A percentile compares a stretch with the other conserved stretches of the same genome.
These are phyloP conservation scores for Metahyphopichia silvanorum DNA, from an alignment of 805 yeast genomes.

Conservation along the genomic window DNA sequence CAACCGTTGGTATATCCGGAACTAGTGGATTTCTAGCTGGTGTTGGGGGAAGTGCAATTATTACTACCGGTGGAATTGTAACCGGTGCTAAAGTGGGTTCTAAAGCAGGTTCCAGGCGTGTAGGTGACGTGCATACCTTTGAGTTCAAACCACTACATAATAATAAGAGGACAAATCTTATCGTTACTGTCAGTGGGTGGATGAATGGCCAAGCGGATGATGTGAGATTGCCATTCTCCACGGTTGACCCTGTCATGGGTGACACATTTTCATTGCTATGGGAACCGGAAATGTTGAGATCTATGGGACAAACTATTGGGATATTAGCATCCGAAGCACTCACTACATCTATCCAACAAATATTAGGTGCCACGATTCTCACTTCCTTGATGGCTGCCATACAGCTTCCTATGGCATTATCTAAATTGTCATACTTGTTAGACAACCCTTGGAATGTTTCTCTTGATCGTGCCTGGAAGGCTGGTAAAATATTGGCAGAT, in stretches of 20 bases:
- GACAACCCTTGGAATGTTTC: conserved; percentile 99
- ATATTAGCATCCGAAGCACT: conserved; percentile 92
- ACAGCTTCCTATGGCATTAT: conserved; percentile 86
- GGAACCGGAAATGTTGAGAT: conserved; percentile 97
- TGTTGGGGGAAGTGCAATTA: conserved; percentile 92
- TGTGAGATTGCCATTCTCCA: conserved; percentile 91
- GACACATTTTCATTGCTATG: conserved; percentile 87
- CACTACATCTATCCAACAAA: conserved; percentile 91
- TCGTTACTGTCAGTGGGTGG: conserved; percentile 95
- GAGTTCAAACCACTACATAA: conserved; percentile 92
- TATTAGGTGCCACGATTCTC: conserved; percentile 85
- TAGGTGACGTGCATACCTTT: conserved; percentile 90
- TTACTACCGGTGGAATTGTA: conserved; percentile 87
- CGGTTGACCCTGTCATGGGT: conserved; percentile 97
- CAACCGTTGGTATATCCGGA: conserved; percentile 94
- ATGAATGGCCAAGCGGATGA: conserved; percentile 94
- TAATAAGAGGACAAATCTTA: conserved; percentile 80
- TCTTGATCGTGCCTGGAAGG: conserved; percentile 94
- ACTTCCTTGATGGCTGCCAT: conserved; percentile 90
- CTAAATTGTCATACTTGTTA: conserved; percentile 82
- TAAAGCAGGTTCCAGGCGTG: conserved; percentile 78
- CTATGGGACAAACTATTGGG: conserved; percentile 94
- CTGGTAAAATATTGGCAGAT: conserved; percentile 89
- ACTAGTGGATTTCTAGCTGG: conserved; percentile 92
- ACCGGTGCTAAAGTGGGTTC: conserved; percentile 89